Evolutionary conservation across 1,139 yeast species (phyloP).

Genomic region (Blastobotrys apis): DNA sequence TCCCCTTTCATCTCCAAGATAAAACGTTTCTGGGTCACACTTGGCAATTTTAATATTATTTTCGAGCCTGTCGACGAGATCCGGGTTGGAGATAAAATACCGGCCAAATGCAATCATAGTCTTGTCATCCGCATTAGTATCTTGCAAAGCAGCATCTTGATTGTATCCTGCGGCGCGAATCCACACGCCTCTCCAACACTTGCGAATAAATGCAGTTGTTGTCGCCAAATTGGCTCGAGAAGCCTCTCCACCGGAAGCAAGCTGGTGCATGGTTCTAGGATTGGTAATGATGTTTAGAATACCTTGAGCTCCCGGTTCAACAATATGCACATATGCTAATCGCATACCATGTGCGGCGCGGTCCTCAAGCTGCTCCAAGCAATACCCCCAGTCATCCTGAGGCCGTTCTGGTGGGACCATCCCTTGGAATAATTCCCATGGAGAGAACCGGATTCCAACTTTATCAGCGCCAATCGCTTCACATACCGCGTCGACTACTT

Average conservation of each 20-base stretch:
- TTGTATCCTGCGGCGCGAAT: slow-evolving; percentile 41
- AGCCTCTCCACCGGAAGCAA: background rate
- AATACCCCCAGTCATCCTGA: slow-evolving; percentile 29
- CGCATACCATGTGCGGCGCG: slow-evolving; percentile 25
- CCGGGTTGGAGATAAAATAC: slow-evolving; percentile 48
- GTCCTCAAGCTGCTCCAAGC: slow-evolving; percentile 31
- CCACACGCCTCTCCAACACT: slow-evolving; percentile 40
- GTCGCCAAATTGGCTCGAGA: background rate
- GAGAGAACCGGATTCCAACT: slow-evolving; percentile 58
- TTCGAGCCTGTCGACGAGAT: slow-evolving; percentile 41
- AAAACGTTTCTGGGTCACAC: slow-evolving; percentile 37
- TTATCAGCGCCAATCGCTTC: slow-evolving; percentile 51
- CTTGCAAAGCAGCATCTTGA: slow-evolving; percentile 25
- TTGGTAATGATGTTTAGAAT: slow-evolving; percentile 15
- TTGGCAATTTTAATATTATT: slow-evolving; percentile 32
- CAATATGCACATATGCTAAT: slow-evolving; percentile 49
- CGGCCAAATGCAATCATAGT: slow-evolving; percentile 47
- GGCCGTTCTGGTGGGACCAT: slow-evolving; percentile 34
- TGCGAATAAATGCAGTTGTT: slow-evolving; percentile 20
- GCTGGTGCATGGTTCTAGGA: slow-evolving; percentile 29
- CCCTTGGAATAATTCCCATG: slow-evolving; percentile 42
- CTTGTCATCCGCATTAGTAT: slow-evolving; percentile 32
- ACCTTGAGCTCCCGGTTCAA: slow-evolving; percentile 42
- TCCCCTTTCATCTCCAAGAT: slow-evolving; percentile 33
- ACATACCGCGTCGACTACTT: slow-evolving; percentile 49